Percentiles rank a stretch among this genome's conserved stretches.
These are phyloP conservation scores for Pseudogymnoascus sp. DNA, from an alignment of 2,329 filamentous ascomycete species.

Conservation along the genomic window DNA sequence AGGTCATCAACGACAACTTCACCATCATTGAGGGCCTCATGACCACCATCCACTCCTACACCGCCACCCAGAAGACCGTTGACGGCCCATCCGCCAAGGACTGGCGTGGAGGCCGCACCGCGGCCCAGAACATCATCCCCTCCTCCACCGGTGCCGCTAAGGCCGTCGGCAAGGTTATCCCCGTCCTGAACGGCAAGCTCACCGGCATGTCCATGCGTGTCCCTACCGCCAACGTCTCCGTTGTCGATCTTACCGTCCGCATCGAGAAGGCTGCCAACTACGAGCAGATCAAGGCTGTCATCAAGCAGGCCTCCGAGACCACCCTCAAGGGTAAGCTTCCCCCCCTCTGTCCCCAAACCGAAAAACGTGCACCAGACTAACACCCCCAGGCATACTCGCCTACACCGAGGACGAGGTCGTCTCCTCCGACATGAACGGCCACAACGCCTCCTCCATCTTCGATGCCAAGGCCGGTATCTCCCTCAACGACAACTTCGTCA, in stretches of 20 bases:
- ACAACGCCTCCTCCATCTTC: slow-evolving; percentile 93
- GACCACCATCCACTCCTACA: slow-evolving; percentile 99
- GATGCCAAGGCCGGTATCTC: slow-evolving; percentile 99
- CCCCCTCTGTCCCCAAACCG: background rate
- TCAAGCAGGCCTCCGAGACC: slow-evolving; percentile 82
- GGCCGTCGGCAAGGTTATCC: slow-evolving; percentile 99
- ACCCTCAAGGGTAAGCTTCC: slow-evolving; percentile 67
- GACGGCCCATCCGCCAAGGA: slow-evolving; percentile 97
- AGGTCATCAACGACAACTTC: slow-evolving; percentile 99
- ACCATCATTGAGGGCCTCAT: slow-evolving; percentile 97
- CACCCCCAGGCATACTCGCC: slow-evolving; percentile 62
- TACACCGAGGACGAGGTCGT: slow-evolving; percentile 98
- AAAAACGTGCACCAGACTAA: slow-evolving; percentile 10
- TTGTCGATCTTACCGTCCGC: slow-evolving; percentile 93
- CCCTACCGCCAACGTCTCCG: slow-evolving; percentile 95
- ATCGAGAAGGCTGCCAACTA: slow-evolving; percentile 83
- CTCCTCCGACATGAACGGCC: slow-evolving; percentile 87
- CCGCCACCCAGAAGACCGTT: slow-evolving; percentile 98
- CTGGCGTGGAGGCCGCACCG: slow-evolving; percentile 97
- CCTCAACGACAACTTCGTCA: slow-evolving; percentile 97
- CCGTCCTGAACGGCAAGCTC: slow-evolving; percentile 95
- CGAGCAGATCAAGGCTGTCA: slow-evolving; percentile 83
- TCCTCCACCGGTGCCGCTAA: slow-evolving; percentile 98
- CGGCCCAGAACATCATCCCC: slow-evolving; percentile 99
- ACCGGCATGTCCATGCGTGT: slow-evolving; percentile 99